These are phyloP conservation scores for Serendipita indica DNA, from an alignment of 768 basidiomycete genomes.

Conservation along the genomic window DNA sequence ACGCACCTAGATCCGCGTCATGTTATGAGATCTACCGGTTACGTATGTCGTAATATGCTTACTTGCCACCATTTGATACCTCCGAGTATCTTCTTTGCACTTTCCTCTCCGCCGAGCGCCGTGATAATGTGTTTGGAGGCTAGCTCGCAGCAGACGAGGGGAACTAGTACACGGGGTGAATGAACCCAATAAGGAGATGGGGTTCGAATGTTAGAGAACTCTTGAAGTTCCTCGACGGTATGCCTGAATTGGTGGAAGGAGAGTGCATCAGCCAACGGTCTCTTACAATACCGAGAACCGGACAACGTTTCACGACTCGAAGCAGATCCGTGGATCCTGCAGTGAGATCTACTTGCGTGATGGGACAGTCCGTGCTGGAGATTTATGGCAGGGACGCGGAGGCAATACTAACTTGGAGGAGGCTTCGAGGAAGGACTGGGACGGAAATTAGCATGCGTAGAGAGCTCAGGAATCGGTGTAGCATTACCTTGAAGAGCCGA, in stretches of 20 bases:
- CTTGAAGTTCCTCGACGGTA: conserved; percentile 7
- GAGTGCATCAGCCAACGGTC: background rate
- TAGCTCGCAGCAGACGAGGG: conserved; percentile 57
- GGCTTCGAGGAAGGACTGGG: conserved; percentile 5
- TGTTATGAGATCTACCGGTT: conserved; percentile 22
- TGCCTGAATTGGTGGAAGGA: background rate
- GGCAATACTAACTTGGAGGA: background rate
- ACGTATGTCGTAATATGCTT: conserved; percentile 12
- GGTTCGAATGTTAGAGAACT: conserved; percentile 45
- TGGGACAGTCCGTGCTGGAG: background rate
- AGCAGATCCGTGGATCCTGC: background rate
- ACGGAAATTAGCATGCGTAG: background rate
- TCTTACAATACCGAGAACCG: conserved; percentile 4
- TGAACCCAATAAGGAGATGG: conserved; percentile 77
- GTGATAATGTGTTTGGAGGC: conserved; percentile 59
- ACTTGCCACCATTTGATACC: conserved; percentile 99
- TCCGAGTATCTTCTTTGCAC: conserved; percentile 56
- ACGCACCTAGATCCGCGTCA: conserved; percentile 4
- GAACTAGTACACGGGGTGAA: conserved; percentile 54
- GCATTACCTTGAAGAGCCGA: background rate
- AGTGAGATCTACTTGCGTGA: background rate
- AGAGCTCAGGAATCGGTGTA: too few relatives aligned
- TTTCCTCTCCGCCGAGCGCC: conserved; percentile 67
- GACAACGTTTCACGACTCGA: background rate
- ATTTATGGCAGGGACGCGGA: background rate